phyloP scores from a whole-genome alignment of 768 basidiomycete species.

The Crucibulum laeve region DNA sequence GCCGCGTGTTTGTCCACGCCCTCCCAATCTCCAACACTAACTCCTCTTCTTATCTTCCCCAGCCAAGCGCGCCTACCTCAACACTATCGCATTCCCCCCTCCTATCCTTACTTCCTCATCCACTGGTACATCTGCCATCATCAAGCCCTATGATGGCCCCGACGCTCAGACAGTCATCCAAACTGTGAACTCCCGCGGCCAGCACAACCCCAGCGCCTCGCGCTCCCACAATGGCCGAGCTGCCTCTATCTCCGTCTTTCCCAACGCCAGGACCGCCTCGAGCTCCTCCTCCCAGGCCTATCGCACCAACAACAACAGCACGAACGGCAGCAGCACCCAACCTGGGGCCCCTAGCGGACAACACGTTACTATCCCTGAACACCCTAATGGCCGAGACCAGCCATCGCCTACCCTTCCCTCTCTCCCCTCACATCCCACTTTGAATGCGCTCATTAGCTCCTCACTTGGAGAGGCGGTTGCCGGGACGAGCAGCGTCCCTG shows the following conservation, averaged over 20 bases:
- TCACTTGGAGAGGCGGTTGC: constrained; percentile 56
- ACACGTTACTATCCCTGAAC: constrained; percentile 52
- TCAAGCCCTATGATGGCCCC: constrained; percentile 91
- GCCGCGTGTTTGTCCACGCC: neutral
- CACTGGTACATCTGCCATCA: constrained; percentile 50
- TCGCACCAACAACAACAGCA: constrained; percentile 31
- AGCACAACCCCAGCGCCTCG: constrained; percentile 55
- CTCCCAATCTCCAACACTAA: neutral
- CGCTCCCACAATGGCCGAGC: constrained; percentile 72
- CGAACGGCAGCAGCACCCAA: constrained; percentile 26
- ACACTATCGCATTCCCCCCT: constrained; percentile 81
- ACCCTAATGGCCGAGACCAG: constrained; percentile 48
- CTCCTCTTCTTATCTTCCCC: constrained; percentile 10
- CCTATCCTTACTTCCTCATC: constrained; percentile 56
- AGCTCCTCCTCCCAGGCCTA: constrained; percentile 26
- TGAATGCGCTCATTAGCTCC: constrained; percentile 81
- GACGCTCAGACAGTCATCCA: constrained; percentile 88
- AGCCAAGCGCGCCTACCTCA: constrained; percentile 96
- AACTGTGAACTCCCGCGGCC: constrained; percentile 72
- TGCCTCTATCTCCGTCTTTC: constrained; percentile 61
- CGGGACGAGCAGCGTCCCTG: constrained; percentile 29
- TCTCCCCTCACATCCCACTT: constrained; percentile 77
- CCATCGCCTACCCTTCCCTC: constrained; percentile 80
- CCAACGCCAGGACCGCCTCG: constrained; percentile 45
- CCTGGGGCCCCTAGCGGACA: constrained; percentile 23